phyloP scores from a whole-genome alignment of 495 filamentous ascomycete genomes.

The Lasiosphaeria miniovina region DNA sequence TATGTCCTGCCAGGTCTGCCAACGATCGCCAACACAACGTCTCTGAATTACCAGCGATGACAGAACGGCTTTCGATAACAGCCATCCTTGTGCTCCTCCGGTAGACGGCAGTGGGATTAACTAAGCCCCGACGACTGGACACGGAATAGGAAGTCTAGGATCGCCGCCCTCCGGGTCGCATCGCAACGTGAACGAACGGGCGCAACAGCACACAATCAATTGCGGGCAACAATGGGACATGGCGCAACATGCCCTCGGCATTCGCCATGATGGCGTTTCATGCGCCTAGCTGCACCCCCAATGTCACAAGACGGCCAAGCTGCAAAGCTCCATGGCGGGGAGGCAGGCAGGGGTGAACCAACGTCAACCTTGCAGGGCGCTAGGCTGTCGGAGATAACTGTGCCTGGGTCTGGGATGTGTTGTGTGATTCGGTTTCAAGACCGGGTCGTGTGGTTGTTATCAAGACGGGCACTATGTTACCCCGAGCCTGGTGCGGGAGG shows the following conservation, averaged over 20 bases:
- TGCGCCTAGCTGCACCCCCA: neutral
- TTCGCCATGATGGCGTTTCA: neutral
- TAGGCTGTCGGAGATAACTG: neutral
- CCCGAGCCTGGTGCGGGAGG: no score
- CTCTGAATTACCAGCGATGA: no score
- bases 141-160: neutral
- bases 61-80: no score
- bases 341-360: neutral
- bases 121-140: no score
- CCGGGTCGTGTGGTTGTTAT: no score
- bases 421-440: neutral
- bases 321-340: neutral
- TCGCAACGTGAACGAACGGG: neutral
- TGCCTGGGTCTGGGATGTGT: neutral
- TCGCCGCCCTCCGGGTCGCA: neutral
- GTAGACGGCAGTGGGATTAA: no score
- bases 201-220: neutral
- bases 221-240: neutral
- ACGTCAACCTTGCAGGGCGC: neutral
- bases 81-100: no score
- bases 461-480: no score
- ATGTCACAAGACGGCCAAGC: neutral
- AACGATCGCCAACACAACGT: no score
- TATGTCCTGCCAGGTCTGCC: no score
- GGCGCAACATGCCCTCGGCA: neutral